Base-by-base conservation (phyloP, 73 alveolate species). In the Blepharisma japonicum region DNA sequence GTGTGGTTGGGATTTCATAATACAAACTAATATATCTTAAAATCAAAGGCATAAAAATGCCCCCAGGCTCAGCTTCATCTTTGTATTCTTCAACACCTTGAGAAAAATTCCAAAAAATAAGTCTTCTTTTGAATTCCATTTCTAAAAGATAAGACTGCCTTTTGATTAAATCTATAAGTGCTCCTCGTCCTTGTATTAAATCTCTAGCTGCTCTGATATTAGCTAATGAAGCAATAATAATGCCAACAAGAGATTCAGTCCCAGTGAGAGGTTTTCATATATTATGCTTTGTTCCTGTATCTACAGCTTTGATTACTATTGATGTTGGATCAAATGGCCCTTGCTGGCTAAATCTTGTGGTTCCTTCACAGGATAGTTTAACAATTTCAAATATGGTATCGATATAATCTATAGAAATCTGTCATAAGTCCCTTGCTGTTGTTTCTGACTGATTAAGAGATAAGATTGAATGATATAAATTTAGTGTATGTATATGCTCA, bases 91-190 rank as follows among this genome's bases (percentile, higher is more conserved):
- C 74, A 18, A 48, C 14, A 14, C 74, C 74, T 61, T 61, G 74
- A 61, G 14, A 14, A 25, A 61, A 61, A 25, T 61, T 61, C 74
- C 74, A 61, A 25, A 61, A 61, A 25, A 61, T 25, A n/a, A 61
- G 74, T 25, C 74, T n/a, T 3, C 74, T n/a, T 61, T 61, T 61
- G 46, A 61, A 61, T 4, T 61, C 74, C 74, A 61, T 61, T 61
- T 61, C 74, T 2, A 39, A 4, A 8, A 61, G 23, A 61, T 18
- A 61, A 25, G 47, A 14, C 74, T 61, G 74, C 46, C 74, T 14
- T 25, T 61, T 61, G 38, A 61, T 61, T 25, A 61, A 61, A 25
- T 61, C 74, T 9, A 61, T 39, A 14, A 61, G 18, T 18, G 74
- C 74, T 8, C 74, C 74, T 20, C 74, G 0, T 9, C 74, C 74